Percentiles rank a stretch among this genome's conserved stretches.
Evolutionary conservation across 179 eudicot genomes (phyloP).

Genomic region (Spinacia oleracea): DNA sequence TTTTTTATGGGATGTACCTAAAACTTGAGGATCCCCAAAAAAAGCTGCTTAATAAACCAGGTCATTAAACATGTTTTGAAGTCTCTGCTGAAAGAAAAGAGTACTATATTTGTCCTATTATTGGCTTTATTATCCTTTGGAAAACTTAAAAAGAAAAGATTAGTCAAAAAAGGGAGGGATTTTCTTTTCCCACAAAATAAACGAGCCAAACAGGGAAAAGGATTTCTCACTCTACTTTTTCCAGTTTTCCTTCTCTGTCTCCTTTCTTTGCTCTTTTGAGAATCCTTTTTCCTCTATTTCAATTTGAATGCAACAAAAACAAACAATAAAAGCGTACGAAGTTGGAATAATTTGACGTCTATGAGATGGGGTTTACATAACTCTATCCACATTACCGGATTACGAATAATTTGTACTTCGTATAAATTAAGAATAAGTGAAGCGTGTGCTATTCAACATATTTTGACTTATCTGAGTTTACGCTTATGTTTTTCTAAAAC

Average conservation of each 20-base stretch:
- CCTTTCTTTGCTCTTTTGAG: slow-evolving; percentile 16
- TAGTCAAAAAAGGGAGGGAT: slow-evolving; percentile 28
- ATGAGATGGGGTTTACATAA: too few relatives aligned
- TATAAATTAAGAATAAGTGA: too few relatives aligned
- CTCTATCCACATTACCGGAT: too few relatives aligned
- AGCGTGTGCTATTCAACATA: too few relatives aligned
- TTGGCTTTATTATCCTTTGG: not conserved
- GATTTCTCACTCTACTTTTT: slow-evolving; percentile 14
- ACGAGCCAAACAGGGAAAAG: slow-evolving; percentile 28
- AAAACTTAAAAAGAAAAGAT: slow-evolving; percentile 13
- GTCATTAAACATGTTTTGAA: not conserved
- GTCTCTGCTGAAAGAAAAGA: not conserved
- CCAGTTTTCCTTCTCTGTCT: slow-evolving; percentile 25
- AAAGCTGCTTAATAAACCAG: not conserved
- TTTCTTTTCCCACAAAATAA: slow-evolving; percentile 12
- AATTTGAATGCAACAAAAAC: slow-evolving; percentile 20
- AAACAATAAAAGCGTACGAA: slow-evolving; percentile 4
- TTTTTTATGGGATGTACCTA: too few relatives aligned
- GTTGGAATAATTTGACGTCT: too few relatives aligned
- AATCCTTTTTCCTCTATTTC: slow-evolving; percentile 20
- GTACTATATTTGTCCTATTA: not conserved
- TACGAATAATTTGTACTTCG: too few relatives aligned
- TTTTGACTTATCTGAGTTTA: too few relatives aligned
- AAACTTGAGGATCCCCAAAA: not conserved
- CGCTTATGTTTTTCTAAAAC: too few relatives aligned